Base-by-base conservation (phyloP, 1,284 basidiomycete species). In the Rhodofomes roseus region DNA sequence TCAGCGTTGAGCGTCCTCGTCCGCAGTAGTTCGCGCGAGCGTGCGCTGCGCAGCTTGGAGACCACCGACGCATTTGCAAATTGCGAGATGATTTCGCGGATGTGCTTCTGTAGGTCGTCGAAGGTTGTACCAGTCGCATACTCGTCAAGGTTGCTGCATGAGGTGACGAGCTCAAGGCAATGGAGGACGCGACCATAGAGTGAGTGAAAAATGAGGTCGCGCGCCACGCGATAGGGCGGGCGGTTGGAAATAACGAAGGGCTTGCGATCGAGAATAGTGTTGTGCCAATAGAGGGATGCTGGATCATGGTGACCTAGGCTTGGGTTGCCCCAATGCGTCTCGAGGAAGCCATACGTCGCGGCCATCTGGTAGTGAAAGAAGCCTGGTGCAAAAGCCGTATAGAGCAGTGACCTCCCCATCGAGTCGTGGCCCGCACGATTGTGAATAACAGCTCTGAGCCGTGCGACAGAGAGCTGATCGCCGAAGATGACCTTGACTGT, bases 281-380 rank as follows among this genome's bases (percentile, higher is more conserved):
- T 76, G 55, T 75, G 73, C 46, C 70, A 74, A 4, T 60, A 55
- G 5, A 76, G 69, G 1, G 63, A 74, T 1, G 66, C 70, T 8
- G 75, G 75, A 57, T 74, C 70, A 6, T 43, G 41, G 2, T 18
- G 41, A 2, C 65, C 66, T 2, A 63, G 55, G 34, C 69, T 58
- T 22, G 40, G 20, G 25, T 57, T n/a, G 56, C 60, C 23, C 61
- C 63, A 74, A 54, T 76, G 74, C 0, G 66, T 71, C 8, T 68
- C 56, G 3, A 79, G 54, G 8, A 72, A 36, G 0, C 73, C 73
- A 51, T 71, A 67, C 2, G 69, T 64, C 11, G 70, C 70, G 0
- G 75, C 70, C 50, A 78, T 75, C 59, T 77, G 73, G 20, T 65
- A 66, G 59, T 78, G 77, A 61, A 79, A 79, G 2, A 79, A 63